Conservation (phyloP, 2,329 filamentous ascomycete species). For the Penicillium expansum region DNA sequence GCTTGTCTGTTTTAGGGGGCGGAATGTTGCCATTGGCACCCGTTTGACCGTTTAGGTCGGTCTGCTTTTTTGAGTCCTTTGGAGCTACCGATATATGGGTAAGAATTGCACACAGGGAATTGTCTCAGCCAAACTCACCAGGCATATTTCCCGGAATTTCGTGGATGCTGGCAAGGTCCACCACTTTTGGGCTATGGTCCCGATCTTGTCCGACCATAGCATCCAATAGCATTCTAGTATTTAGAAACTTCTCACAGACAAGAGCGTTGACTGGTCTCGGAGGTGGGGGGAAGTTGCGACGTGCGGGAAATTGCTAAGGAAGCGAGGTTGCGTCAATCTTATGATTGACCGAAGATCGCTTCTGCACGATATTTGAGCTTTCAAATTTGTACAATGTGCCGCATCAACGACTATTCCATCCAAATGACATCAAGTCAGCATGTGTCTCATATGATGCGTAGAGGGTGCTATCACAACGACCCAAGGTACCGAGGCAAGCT, state of each 20-base stretch:
- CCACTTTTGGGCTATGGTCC: slow-evolving; percentile 35
- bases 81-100: slow-evolving; percentile 23
- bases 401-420: slow-evolving; percentile 19
- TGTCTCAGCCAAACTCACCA: slow-evolving; percentile 34
- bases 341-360: slow-evolving; percentile 1
- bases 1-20: slow-evolving; percentile 94
- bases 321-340: slow-evolving; percentile 6
- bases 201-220: slow-evolving; percentile 40
- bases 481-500: slow-evolving; percentile 23
- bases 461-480: slow-evolving; percentile 10
- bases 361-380: background rate
- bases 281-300: background rate
- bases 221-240: slow-evolving; percentile 34
- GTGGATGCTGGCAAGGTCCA: slow-evolving; percentile 43
- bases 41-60: slow-evolving; percentile 28
- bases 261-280: slow-evolving; percentile 5
- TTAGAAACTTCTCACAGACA: slow-evolving; percentile 8
- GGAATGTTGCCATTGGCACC: slow-evolving; percentile 47
- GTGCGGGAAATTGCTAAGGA: background rate
- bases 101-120: slow-evolving; percentile 21
- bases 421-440: slow-evolving; percentile 29
- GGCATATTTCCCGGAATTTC: slow-evolving; percentile 39
- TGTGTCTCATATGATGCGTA: slow-evolving; percentile 18
- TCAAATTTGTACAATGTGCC: slow-evolving; percentile 13
- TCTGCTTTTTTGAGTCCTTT: slow-evolving; percentile 32